These are phyloP conservation scores for Auriscalpium microsporum DNA, from an alignment of 768 basidiomycete species.

Conservation along the genomic window DNA sequence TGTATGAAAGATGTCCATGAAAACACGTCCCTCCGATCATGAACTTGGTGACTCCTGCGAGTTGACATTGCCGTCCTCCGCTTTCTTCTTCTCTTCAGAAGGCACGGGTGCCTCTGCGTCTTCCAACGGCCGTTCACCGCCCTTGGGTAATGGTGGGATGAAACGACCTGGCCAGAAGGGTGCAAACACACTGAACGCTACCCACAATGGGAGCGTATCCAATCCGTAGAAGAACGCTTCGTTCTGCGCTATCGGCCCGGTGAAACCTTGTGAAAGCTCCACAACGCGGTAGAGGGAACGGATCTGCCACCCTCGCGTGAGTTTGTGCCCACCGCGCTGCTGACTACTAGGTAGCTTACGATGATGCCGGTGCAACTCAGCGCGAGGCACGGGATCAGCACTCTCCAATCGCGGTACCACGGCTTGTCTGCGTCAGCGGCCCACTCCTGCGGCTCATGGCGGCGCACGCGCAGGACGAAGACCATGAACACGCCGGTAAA, in stretches of 20 bases:
- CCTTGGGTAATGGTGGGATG: slow-evolving; percentile 21
- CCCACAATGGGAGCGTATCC: slow-evolving; percentile 56
- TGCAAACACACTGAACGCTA: slow-evolving; percentile 49
- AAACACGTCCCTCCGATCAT: too few species aligned
- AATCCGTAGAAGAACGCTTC: slow-evolving; percentile 60
- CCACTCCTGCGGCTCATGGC: slow-evolving; percentile 34
- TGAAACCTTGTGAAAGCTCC: slow-evolving; percentile 58
- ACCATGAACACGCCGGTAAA: slow-evolving; percentile 34
- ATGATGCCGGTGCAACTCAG: slow-evolving; percentile 57
- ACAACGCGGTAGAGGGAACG: slow-evolving; percentile 51
- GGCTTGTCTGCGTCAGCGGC: slow-evolving; percentile 24
- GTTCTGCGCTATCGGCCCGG: slow-evolving; percentile 45
- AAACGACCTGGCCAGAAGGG: slow-evolving; percentile 60
- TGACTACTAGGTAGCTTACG: slow-evolving; percentile 28
- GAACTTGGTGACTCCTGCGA: too few species aligned
- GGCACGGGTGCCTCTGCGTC: too few species aligned
- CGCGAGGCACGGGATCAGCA: slow-evolving; percentile 40
- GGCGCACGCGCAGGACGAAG: slow-evolving; percentile 29
- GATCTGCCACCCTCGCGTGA: slow-evolving; percentile 31
- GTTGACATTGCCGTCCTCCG: too few species aligned
- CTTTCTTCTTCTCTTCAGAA: too few species aligned
- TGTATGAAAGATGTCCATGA: too few species aligned
- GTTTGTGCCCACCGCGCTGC: background rate
- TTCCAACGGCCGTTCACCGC: too few species aligned
- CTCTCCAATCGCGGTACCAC: slow-evolving; percentile 53